A percentile compares a stretch with the other conserved stretches of the same genome.
Evolutionary conservation across 169 alveolate genomes (phyloP).

Genomic region (Perkinsus olseni): DNA sequence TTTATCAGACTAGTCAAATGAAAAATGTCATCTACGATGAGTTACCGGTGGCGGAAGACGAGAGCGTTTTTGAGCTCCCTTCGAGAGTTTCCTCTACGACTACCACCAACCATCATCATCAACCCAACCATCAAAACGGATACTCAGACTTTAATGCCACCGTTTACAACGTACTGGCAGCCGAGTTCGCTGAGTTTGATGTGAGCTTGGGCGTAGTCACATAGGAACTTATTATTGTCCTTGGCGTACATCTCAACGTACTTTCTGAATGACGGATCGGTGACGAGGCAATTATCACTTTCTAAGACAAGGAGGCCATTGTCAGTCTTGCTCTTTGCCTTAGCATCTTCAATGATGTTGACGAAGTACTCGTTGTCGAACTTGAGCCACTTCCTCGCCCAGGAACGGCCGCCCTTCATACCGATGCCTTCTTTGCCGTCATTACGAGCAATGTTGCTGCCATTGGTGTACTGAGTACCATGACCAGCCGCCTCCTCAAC

Average conservation of each 20-base stretch:
- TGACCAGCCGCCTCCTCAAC: conserved; percentile 41
- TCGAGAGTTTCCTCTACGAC: too few species aligned
- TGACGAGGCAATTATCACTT: conserved; percentile 20
- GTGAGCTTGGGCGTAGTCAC: conserved; percentile 51
- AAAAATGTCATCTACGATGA: too few species aligned
- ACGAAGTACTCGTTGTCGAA: conserved; percentile 50
- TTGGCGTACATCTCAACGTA: conserved; percentile 44
- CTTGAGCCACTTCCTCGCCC: background rate
- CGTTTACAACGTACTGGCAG: conserved; percentile 16
- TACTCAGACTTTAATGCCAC: background rate
- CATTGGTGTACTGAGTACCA: conserved; percentile 26
- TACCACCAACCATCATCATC: too few species aligned
- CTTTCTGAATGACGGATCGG: conserved; percentile 37
- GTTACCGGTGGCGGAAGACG: too few species aligned
- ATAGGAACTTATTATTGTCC: conserved; percentile 47
- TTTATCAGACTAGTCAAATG: too few species aligned
- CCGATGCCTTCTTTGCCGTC: background rate
- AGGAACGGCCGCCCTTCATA: background rate
- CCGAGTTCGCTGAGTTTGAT: conserved; percentile 55
- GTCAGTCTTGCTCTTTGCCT: conserved; percentile 21
- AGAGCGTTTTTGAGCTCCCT: too few species aligned
- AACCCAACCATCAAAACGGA: background rate
- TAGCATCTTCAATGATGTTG: conserved; percentile 32
- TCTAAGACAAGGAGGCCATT: conserved; percentile 34
- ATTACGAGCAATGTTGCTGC: background rate